Base-by-base conservation (phyloP, 345 rosid genomes). In the Excoecaria agallocha region DNA sequence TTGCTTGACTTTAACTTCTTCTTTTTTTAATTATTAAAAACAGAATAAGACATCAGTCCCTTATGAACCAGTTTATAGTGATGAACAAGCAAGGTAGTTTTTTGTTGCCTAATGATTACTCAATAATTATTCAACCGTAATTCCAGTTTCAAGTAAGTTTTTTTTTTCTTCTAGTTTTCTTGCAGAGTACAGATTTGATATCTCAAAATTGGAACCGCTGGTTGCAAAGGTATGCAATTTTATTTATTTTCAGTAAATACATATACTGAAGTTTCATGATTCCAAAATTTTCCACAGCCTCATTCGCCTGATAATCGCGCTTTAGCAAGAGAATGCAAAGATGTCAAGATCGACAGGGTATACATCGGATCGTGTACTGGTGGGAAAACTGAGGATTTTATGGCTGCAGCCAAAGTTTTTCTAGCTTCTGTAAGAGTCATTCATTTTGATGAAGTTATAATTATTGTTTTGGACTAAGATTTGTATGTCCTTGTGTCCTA, bases 281-380 rank as follows among this genome's bases (percentile, higher is more conserved):
- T 15, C 59, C 59, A 55, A 19, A 10, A 20, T 39, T 20, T 63
- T 72, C 55, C 83, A 79, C 89, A 95, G 99, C 99, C 98, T 77
- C 96, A 93, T 86, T 95, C 99, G 70, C 99, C 99, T 76, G 99
- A 95, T 76, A 95, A 90, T 52, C 94, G 96, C 6, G 98, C 97
- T 78, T 81, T 91, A 81, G 99, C 98, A 77, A 93, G 98, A 84
- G 98, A 95, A 85, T 95, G 97, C 88, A 90, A 93, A 86, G 97
- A 95, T 84, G 97, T 95, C 81, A 95, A 95, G 84, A 90, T 95
- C 62, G 99, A 93, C 86, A 84, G 99, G 79, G 99, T 95, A 58
- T 95, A 93, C 75, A 95, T 95, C n/a, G 99, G 99, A 77, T 95
- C 98, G 70, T 95, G 99, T 82, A 95, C 98, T n/a, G 98, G 99